Base-by-base conservation (phyloP, 164 flowering plant genomes). In the Vitis cinerea region DNA sequence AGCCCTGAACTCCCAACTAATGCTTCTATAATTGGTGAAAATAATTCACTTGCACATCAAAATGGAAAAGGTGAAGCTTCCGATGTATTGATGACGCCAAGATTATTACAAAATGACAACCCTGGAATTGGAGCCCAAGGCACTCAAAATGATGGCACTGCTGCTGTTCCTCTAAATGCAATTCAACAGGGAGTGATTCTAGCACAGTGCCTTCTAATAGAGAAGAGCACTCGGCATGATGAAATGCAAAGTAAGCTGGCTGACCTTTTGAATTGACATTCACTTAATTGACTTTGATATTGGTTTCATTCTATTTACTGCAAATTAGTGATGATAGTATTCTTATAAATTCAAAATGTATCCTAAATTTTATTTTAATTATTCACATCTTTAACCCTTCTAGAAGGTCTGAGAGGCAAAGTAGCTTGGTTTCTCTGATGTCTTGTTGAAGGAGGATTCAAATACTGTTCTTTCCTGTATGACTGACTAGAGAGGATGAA, bases 111-210 rank as follows among this genome's bases (percentile, higher is more conserved):
- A 23, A 80, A 75, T 75, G 77, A 75, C 10, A 77, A 68, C 23
- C 63, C 68, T 67, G 77, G 61, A 57, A 66, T 27, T 67, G 69
- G 67, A 65, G 70, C 62, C 19, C 61, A 64, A 49, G 62, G 13
- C 65, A 61, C 50, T 64, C 73, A 74, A 30, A 61, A 53, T 71
- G 76, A 67, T 72, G 71, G 59, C 73, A 16, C 63, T 61, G 66
- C 71, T 61, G 47, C 63, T 48, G 23, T 30, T 31, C 51, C 80
- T 64, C 76, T 91, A 64, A 78, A 71, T 53, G 77, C 83, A 68
- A 75, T 77, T 48, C 92, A 95, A 67, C 98, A 95, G 80, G 90
- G 88, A 56, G 86, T 93, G 53, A 72, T 89, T 66, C 79, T 93
- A 44, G 93, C 90, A 53, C 84, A 80, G 27, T 93, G 99, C 79